These are phyloP conservation scores for Silene vulgaris DNA, from an alignment of 179 eudicot species.

Conservation along the genomic window DNA sequence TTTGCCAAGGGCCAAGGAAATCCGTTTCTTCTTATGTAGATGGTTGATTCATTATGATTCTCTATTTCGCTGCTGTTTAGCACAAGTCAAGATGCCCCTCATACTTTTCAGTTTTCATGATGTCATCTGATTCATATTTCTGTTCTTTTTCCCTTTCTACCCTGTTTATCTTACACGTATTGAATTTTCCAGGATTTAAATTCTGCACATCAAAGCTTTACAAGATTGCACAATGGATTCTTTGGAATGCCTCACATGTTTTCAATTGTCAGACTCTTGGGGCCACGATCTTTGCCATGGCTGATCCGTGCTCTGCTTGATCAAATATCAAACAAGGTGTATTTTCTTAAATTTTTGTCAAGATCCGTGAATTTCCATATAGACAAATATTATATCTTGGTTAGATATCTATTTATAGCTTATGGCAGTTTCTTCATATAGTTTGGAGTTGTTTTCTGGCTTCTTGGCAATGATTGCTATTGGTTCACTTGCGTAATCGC, in stretches of 20 bases:
- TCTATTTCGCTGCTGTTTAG: background rate
- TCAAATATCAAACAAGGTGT: conserved; percentile 86
- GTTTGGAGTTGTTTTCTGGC: background rate
- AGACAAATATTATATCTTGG: background rate
- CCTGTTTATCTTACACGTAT: background rate
- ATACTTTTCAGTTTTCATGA: conserved; percentile 6
- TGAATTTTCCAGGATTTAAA: conserved; percentile 61
- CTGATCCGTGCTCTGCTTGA: conserved; percentile 90
- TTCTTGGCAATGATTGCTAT: conserved; percentile 1
- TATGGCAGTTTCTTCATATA: background rate
- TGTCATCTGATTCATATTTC: conserved; percentile 15
- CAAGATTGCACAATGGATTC: conserved; percentile 84
- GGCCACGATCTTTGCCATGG: conserved; percentile 93
- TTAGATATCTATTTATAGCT: conserved; percentile 9
- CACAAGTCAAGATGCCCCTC: conserved; percentile 1
- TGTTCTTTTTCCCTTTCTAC: background rate
- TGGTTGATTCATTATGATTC: background rate
- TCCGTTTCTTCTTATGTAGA: conserved; percentile 4
- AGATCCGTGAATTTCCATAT: background rate
- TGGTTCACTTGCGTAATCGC: background rate
- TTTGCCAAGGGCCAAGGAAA: background rate
- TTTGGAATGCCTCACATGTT: conserved; percentile 90
- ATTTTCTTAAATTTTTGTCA: background rate
- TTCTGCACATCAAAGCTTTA: conserved; percentile 93
- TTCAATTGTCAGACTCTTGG: conserved; percentile 74